These are phyloP conservation scores for Sporisorium scitamineum DNA, from an alignment of 1,284 basidiomycete species.

Conservation along the genomic window DNA sequence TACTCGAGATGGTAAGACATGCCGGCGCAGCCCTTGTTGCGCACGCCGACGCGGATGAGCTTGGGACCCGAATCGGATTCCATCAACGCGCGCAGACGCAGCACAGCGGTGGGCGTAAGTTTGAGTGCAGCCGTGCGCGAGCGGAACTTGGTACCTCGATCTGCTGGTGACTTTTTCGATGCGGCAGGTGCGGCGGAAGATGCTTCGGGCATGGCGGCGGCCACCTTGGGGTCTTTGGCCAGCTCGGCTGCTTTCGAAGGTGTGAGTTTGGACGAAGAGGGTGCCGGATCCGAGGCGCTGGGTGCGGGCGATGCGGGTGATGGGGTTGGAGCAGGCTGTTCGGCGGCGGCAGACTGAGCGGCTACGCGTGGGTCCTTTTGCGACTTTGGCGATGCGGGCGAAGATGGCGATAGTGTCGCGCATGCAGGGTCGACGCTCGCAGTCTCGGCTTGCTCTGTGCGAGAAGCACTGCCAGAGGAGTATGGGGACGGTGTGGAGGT, in stretches of 20 bases:
- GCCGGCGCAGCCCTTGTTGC: constrained; percentile 99
- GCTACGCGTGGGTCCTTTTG: constrained; percentile 44
- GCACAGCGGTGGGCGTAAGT: constrained; percentile 78
- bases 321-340: constrained; percentile 21
- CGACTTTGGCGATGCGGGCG: constrained; percentile 52
- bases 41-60: constrained; percentile 92
- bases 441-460: constrained; percentile 10
- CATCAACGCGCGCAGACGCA: constrained; percentile 73
- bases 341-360: constrained; percentile 13
- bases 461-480: background rate
- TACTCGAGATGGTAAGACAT: constrained; percentile 98
- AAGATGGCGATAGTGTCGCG: constrained; percentile 52
- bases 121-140: constrained; percentile 56
- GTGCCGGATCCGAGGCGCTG: constrained; percentile 31
- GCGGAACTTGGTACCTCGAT: constrained; percentile 52
- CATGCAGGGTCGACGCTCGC: constrained; percentile 50
- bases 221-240: constrained; percentile 37
- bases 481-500: constrained; percentile 4
- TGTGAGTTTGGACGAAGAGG: constrained; percentile 18
- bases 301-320: constrained; percentile 41
- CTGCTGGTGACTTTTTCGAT: constrained; percentile 35
- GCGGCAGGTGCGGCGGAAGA: constrained; percentile 19
- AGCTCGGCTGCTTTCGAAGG: constrained; percentile 42
- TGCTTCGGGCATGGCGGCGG: constrained; percentile 48
- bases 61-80: constrained; percentile 82